These are phyloP conservation scores for Martiniozyma asiatica DNA, from an alignment of 1,139 yeast species.

Conservation along the genomic window DNA sequence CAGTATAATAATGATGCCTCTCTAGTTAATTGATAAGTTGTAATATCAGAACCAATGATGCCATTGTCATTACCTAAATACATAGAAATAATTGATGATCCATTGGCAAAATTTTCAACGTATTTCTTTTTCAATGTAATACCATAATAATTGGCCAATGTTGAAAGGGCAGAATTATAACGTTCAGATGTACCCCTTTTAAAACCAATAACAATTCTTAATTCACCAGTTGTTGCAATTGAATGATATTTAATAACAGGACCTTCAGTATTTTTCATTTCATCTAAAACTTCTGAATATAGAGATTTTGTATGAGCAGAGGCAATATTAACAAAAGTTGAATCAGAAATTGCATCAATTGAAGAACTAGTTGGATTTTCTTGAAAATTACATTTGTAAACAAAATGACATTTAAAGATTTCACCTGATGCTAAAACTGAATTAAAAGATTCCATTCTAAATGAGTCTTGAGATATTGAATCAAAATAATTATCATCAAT, in stretches of 20 bases:
- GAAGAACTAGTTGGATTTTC: constrained; percentile 22
- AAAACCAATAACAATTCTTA: too few species aligned
- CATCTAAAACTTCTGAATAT: constrained; percentile 60
- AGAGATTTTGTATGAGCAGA: constrained; percentile 67
- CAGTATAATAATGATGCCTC: constrained; percentile 91
- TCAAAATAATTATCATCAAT: constrained; percentile 77
- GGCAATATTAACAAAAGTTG: constrained; percentile 67
- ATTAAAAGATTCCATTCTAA: constrained; percentile 75
- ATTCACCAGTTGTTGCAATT: too few species aligned
- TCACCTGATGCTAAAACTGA: constrained; percentile 39
- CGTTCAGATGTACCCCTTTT: constrained; percentile 77
- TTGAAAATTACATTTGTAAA: constrained; percentile 62
- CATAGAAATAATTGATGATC: constrained; percentile 75
- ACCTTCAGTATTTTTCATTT: constrained; percentile 70
- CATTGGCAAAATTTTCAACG: constrained; percentile 88
- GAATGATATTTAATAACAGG: constrained; percentile 86
- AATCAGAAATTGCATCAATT: constrained; percentile 62
- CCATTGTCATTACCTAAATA: constrained; percentile 53
- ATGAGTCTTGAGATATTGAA: constrained; percentile 34
- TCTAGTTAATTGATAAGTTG: constrained; percentile 83
- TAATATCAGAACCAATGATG: constrained; percentile 43
- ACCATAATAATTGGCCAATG: constrained; percentile 82
- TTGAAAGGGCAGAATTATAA: constrained; percentile 79
- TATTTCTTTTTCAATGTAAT: constrained; percentile 79
- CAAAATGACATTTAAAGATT: constrained; percentile 55